Base-by-base conservation (phyloP, 345 rosid species). In the Hirschfeldia incana region DNA sequence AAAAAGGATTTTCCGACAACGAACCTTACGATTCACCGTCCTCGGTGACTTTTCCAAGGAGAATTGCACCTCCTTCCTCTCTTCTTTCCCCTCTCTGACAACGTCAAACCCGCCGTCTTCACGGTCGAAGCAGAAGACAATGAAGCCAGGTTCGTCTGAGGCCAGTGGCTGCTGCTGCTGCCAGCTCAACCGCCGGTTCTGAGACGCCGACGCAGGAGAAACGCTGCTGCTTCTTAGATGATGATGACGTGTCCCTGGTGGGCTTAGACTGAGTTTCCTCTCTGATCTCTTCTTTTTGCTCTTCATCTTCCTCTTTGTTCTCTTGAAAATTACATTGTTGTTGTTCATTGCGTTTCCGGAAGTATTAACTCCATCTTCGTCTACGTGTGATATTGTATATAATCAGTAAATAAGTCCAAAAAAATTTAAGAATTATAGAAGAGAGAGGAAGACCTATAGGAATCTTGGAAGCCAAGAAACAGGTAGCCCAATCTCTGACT, bases 31-130 rank as follows among this genome's bases (percentile, higher is more conserved):
- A 65, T 82, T 80, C 58, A 79, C 73, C 4, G 79, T 65, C 67
- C 72, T 73, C 12, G 74, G 17, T 59, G 85, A 75, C 68, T 39
- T 73, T 36, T 57, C 78, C 4, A 59, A 36, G 30, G 81, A 29
- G 2, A 60, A 67, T 67, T 68, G 29, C 72, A 63, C 28, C 37
- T 72, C 75, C 76, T 84, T 68, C 84, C 26, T 68, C 66, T 79
- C 74, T 49, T 59, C 58, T 67, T 73, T 79, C 30, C 46, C 76
- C 73, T 89, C 88, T 71, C 84, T 87, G 6, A 85, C 84, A 3
- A 90, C 88, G 8, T 90, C 87, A 27, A 90, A 85, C 4, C 84
- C 88, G 28, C 94, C 93, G 70, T 89, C 93, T 32, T 90, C 84
- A 36, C 84, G 77, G 77, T 80, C 80, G 26, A 92, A 90, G 72